These are phyloP conservation scores for Cicer cuneatum DNA, from an alignment of 306 rosid species.

Conservation along the genomic window DNA sequence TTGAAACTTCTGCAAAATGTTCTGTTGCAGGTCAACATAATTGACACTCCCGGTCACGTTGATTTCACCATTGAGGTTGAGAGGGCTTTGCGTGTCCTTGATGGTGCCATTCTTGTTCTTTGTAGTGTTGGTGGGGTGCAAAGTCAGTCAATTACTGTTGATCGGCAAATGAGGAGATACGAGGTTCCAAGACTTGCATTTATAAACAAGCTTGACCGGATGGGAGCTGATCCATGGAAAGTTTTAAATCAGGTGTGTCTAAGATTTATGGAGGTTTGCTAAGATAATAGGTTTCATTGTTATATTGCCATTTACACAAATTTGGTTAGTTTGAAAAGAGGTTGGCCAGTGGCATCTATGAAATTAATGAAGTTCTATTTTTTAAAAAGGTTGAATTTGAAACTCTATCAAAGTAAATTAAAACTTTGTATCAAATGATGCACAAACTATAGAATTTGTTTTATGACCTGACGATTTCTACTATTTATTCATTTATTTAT, in stretches of 20 bases:
- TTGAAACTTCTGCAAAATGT: conserved; percentile 36
- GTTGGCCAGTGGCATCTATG: conserved; percentile 13
- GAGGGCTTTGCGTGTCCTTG: conserved; percentile 97
- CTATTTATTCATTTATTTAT: conserved; percentile 19
- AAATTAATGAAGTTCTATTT: neutral
- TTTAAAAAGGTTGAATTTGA: conserved; percentile 16
- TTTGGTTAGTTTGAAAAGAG: conserved; percentile 17
- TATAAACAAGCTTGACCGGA: conserved; percentile 94
- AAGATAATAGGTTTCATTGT: conserved; percentile 13
- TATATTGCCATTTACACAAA: conserved; percentile 23
- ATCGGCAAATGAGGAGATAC: conserved; percentile 96
- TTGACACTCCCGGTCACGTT: conserved; percentile 98
- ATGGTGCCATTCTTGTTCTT: conserved; percentile 98
- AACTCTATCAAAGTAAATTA: neutral
- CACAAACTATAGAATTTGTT: conserved; percentile 29
- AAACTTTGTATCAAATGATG: conserved; percentile 8
- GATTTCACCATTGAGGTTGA: conserved; percentile 98
- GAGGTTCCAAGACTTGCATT: conserved; percentile 97
- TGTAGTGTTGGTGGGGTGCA: conserved; percentile 99
- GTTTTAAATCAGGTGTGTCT: conserved; percentile 84
- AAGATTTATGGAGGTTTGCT: conserved; percentile 35
- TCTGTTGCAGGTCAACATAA: conserved; percentile 84
- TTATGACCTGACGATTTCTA: conserved; percentile 6
- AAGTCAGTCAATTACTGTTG: conserved; percentile 97
- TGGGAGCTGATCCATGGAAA: conserved; percentile 99